These are phyloP conservation scores for barrel medic (Medicago truncatula) DNA, from an alignment of 306 rosid species.

Conservation along the genomic window DNA sequence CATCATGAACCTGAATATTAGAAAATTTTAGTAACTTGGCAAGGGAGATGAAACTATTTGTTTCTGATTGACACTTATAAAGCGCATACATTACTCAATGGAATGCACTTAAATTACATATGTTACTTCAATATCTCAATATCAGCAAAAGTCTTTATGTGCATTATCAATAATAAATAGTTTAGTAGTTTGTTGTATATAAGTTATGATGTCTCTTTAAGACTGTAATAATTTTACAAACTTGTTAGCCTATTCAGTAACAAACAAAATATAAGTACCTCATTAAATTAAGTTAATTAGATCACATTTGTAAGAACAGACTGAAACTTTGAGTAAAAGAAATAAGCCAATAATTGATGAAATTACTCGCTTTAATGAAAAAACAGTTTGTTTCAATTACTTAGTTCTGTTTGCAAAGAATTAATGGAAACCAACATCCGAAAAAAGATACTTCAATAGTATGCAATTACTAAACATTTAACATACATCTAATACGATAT, in stretches of 20 bases:
- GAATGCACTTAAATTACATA: slow-evolving; percentile 19
- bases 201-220: slow-evolving; percentile 8
- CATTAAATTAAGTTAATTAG: slow-evolving; percentile 18
- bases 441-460: slow-evolving; percentile 10
- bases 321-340: not conserved
- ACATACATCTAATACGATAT: slow-evolving; percentile 82
- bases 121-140: slow-evolving; percentile 22
- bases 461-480: slow-evolving; percentile 23
- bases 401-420: not conserved
- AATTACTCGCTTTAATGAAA: slow-evolving; percentile 1
- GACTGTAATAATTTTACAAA: not conserved
- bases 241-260: slow-evolving; percentile 1
- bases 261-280: not conserved
- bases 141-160: not conserved
- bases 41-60: slow-evolving; percentile 27
- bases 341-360: not conserved
- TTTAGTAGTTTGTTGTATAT: slow-evolving; percentile 4
- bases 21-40: slow-evolving; percentile 51
- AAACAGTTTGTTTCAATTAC: not conserved
- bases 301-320: slow-evolving; percentile 9
- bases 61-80: slow-evolving; percentile 7
- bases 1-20: slow-evolving; percentile 98
- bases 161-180: slow-evolving; percentile 3
- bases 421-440: slow-evolving; percentile 30
- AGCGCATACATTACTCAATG: slow-evolving; percentile 14